Conservation (phyloP, 2,329 filamentous ascomycete genomes). For the Boeremia exigua region DNA sequence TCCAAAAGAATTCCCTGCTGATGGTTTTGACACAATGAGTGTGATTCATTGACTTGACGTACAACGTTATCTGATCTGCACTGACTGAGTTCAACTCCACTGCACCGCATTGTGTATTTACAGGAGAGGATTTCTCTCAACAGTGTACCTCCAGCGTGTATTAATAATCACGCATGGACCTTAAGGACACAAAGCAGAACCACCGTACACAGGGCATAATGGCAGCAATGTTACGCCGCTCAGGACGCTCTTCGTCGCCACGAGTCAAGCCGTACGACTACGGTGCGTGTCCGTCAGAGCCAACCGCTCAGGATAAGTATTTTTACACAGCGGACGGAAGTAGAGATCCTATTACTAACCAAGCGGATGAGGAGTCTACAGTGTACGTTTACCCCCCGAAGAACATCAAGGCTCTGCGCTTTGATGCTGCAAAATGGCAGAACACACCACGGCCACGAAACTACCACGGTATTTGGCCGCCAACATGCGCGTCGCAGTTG, state of each 20-base stretch:
- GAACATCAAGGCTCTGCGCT: neutral
- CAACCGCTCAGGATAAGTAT: neutral
- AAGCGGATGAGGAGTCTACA: neutral
- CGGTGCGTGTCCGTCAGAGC: neutral
- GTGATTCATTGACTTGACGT: no score
- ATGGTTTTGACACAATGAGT: no score
- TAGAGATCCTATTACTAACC: neutral
- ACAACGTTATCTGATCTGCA: no score
- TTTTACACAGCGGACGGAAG: neutral
- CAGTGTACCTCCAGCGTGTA: no score
- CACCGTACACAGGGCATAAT: neutral
- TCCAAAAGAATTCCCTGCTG: no score
- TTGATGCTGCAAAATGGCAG: neutral
- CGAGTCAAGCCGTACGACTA: neutral
- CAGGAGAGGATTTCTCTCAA: no score
- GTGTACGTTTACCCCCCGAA: neutral
- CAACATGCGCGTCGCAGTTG: neutral
- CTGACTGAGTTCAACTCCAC: no score
- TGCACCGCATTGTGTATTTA: no score
- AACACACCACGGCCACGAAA: neutral
- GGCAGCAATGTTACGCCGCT: neutral
- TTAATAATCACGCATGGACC: no score
- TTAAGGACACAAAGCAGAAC: neutral
- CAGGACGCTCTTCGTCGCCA: neutral
- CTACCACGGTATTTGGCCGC: slow-evolving; percentile 5